Evolutionary conservation across 129 eudicot genomes (phyloP).

Genomic region (Tagetes erecta): DNA sequence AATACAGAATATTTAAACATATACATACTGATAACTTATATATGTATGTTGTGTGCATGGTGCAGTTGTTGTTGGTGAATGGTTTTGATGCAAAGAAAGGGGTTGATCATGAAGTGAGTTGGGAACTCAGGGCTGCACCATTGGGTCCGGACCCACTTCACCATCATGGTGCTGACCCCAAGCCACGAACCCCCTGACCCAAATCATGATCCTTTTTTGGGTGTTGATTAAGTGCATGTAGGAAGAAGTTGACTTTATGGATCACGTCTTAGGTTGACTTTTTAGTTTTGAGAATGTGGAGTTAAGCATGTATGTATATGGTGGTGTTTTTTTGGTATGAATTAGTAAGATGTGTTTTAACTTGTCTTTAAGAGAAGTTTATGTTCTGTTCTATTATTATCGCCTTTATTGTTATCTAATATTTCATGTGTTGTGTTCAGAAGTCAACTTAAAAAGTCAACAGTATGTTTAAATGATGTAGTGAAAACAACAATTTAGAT

Average conservation of each 20-base stretch:
- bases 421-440: too few relatives aligned
- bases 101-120: conserved; percentile 14
- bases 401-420: too few relatives aligned
- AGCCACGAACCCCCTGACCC: conserved; percentile 38
- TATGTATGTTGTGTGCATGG: background rate
- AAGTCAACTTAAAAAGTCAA: background rate
- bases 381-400: too few relatives aligned
- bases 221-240: conserved; percentile 11
- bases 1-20: background rate
- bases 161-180: conserved; percentile 46
- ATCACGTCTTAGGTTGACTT: conserved; percentile 23
- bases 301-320: background rate
- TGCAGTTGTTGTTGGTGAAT: conserved; percentile 38
- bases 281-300: background rate
- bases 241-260: conserved; percentile 14
- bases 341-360: background rate
- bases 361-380: background rate
- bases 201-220: conserved; percentile 22
- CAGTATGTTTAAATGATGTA: background rate
- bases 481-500: background rate
- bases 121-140: conserved; percentile 49
- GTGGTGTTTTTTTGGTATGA: background rate
- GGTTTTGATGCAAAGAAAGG: conserved; percentile 29
- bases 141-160: conserved; percentile 49
- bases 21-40: background rate